phyloP scores from a whole-genome alignment of 2,329 filamentous ascomycete genomes.

The Zasmidium citrigriseum region DNA sequence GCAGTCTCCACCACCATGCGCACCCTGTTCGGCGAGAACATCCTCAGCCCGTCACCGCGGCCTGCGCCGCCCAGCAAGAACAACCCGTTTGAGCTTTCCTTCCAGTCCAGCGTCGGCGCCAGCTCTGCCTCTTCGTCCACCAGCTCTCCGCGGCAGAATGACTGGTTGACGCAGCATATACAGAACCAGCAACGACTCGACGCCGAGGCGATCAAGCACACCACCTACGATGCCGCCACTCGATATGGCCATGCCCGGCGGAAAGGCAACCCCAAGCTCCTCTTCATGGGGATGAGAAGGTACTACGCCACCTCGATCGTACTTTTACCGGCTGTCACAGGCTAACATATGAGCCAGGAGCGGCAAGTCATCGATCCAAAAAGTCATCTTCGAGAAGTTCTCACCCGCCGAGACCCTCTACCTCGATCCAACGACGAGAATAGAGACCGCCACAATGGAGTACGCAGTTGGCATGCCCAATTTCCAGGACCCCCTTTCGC shows the following conservation, averaged over 20 bases:
- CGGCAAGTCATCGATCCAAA: conserved; percentile 97
- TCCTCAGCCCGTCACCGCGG: conserved; percentile 31
- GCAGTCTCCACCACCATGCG: conserved; percentile 30
- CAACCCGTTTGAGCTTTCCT: conserved; percentile 35
- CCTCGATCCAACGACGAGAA: conserved; percentile 88
- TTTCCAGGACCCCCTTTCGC: not conserved
- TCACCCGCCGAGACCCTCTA: conserved; percentile 94
- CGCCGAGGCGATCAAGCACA: conserved; percentile 16
- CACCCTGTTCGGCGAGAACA: conserved; percentile 36
- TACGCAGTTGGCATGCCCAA: conserved; percentile 62
- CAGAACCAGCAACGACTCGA: conserved; percentile 28
- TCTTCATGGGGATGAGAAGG: conserved; percentile 96
- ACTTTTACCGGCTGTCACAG: not conserved
- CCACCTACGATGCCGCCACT: conserved; percentile 12
- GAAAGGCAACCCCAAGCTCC: conserved; percentile 64
- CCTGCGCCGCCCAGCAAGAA: conserved; percentile 23
- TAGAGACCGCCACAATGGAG: conserved; percentile 95
- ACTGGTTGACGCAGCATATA: conserved; percentile 31
- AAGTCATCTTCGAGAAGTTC: conserved; percentile 98
- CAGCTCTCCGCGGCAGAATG: conserved; percentile 30
- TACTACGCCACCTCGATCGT: conserved; percentile 44
- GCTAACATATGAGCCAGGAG: conserved; percentile 69
- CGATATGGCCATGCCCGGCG: conserved; percentile 22
- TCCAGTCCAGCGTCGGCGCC: conserved; percentile 24
- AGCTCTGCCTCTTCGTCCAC: conserved; percentile 28